Evolutionary conservation across 2,329 filamentous ascomycete species (phyloP).

Genomic region (Cladophialophora psammophila): DNA sequence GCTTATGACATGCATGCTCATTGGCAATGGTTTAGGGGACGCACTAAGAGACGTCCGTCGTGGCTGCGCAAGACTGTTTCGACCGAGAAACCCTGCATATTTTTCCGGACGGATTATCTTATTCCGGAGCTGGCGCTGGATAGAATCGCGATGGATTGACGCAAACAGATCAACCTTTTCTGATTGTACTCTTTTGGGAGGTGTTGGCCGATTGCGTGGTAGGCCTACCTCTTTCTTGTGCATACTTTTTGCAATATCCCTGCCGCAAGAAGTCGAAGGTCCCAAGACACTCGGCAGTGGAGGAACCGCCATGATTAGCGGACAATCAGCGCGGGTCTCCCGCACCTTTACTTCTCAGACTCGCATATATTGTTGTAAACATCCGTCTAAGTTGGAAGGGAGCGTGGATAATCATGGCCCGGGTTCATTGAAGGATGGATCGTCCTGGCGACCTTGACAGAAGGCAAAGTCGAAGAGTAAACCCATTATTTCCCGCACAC

Average conservation of each 20-base stretch:
- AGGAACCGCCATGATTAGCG: slow-evolving; percentile 2
- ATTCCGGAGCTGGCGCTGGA: slow-evolving; percentile 7
- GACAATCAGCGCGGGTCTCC: slow-evolving; percentile 9
- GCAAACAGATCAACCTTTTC: neutral
- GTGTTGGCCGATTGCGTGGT: slow-evolving; percentile 2
- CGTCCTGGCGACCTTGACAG: neutral
- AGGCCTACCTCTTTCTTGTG: neutral
- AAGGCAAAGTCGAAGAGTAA: neutral
- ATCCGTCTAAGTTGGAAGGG: neutral
- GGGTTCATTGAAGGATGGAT: slow-evolving; percentile 9
- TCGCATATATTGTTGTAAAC: slow-evolving; percentile 7
- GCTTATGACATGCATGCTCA: slow-evolving; percentile 16
- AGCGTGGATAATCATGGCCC: slow-evolving; percentile 10
- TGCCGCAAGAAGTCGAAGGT: neutral
- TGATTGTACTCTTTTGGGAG: slow-evolving; percentile 4
- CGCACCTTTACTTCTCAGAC: neutral
- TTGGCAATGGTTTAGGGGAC: slow-evolving; percentile 6
- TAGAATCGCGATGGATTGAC: neutral
- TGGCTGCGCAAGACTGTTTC: slow-evolving; percentile 5
- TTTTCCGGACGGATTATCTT: slow-evolving; percentile 17
- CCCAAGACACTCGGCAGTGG: slow-evolving; percentile 10
- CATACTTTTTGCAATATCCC: slow-evolving; percentile 4
- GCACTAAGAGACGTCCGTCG: neutral
- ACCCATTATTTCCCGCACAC: slow-evolving; percentile 6
- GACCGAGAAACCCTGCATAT: neutral